Evolutionary conservation across 2,329 filamentous ascomycete species (phyloP).

Genomic region (Cryoendolithus antarcticus): DNA sequence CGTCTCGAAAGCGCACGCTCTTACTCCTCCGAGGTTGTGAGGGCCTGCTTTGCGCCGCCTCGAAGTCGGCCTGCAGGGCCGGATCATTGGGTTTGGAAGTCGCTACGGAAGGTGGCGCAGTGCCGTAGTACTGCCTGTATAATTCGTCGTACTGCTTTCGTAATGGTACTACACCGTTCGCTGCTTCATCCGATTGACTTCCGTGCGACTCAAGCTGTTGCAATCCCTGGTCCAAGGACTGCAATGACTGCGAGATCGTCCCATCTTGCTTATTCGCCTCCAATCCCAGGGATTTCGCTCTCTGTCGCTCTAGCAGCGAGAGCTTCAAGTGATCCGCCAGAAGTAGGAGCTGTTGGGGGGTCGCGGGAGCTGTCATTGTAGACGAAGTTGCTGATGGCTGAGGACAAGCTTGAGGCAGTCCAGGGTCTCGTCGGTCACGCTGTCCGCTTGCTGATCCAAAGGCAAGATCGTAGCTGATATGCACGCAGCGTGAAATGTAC

Average conservation of each 20-base stretch:
- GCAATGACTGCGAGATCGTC: constrained; percentile 77
- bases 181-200: constrained; percentile 50
- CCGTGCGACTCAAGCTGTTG: constrained; percentile 54
- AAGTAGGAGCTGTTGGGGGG: constrained; percentile 66
- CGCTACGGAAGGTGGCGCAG: constrained; percentile 37
- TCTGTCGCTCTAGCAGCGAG: constrained; percentile 80
- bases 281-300: constrained; percentile 68
- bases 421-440: too few species aligned
- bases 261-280: constrained; percentile 72
- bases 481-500: too few species aligned
- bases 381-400: too few species aligned
- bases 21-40: constrained; percentile 27
- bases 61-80: constrained; percentile 50
- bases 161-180: constrained; percentile 51
- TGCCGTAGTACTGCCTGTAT: constrained; percentile 66
- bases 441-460: too few species aligned
- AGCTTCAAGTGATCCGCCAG: constrained; percentile 95
- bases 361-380: constrained; percentile 7
- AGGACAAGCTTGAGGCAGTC: too few species aligned
- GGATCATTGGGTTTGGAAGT: constrained; percentile 53
- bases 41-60: constrained; percentile 39
- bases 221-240: constrained; percentile 73
- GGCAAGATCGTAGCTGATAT: too few species aligned
- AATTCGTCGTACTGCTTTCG: constrained; percentile 66
- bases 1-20: constrained; percentile 70